These are phyloP conservation scores for Gracilaria gracilis DNA, from an alignment of 23 red algal genomes.

Conservation along the genomic window DNA sequence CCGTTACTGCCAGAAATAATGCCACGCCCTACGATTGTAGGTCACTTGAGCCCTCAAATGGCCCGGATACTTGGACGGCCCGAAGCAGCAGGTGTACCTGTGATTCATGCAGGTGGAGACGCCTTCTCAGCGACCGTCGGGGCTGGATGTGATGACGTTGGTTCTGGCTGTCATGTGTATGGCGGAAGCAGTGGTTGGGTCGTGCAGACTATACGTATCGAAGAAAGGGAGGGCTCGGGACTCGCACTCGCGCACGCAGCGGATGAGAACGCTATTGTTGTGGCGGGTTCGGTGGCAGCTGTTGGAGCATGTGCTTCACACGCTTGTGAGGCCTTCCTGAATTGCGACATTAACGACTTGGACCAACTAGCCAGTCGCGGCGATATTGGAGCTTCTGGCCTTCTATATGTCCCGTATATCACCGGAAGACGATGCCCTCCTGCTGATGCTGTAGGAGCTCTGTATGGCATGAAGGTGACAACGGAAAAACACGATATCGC, in stretches of 20 bases:
- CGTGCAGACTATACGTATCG: not conserved
- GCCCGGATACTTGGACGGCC: slow-evolving; percentile 29
- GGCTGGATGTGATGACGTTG: slow-evolving; percentile 40
- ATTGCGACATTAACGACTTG: slow-evolving; percentile 14
- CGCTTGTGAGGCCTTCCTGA: slow-evolving; percentile 21
- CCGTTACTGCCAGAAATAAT: slow-evolving; percentile 51
- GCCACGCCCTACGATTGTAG: slow-evolving; percentile 48
- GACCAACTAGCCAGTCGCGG: not conserved
- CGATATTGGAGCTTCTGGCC: slow-evolving; percentile 42
- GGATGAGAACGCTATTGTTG: slow-evolving; percentile 14
- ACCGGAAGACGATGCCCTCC: slow-evolving; percentile 63
- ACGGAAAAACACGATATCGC: slow-evolving; percentile 30
- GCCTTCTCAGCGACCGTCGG: slow-evolving; percentile 60
- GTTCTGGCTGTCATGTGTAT: slow-evolving; percentile 47
- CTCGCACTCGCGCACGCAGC: slow-evolving; percentile 48
- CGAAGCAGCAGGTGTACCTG: slow-evolving; percentile 45
- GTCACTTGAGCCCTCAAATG: slow-evolving; percentile 29
- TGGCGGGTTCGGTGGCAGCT: slow-evolving; percentile 37
- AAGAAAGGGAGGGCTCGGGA: not conserved
- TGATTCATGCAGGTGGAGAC: slow-evolving; percentile 68
- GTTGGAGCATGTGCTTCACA: slow-evolving; percentile 31
- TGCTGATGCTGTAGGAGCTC: slow-evolving; percentile 13
- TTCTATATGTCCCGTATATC: slow-evolving; percentile 56
- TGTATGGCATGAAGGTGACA: slow-evolving; percentile 27
- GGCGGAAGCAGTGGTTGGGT: slow-evolving; percentile 64